These are phyloP conservation scores for Mollisia scopiformis DNA, from an alignment of 2,329 filamentous ascomycete species.

Conservation along the genomic window DNA sequence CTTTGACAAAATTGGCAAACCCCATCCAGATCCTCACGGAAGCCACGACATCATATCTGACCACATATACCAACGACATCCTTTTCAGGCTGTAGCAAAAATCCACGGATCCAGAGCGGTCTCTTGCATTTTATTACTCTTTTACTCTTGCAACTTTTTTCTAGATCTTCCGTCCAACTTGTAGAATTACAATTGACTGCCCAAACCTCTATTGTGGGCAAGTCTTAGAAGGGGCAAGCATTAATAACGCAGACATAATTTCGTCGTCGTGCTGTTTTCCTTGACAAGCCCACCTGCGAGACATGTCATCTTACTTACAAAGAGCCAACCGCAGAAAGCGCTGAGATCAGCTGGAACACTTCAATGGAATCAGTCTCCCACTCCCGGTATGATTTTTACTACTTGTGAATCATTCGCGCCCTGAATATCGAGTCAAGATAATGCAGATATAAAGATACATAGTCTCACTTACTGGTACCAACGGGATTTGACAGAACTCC, in stretches of 20 bases:
- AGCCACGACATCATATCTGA: not conserved
- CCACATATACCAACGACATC: not conserved
- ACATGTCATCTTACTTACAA: not conserved
- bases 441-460: too few species aligned
- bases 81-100: not conserved
- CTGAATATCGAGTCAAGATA: not conserved
- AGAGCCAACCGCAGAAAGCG: not conserved
- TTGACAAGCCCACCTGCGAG: not conserved
- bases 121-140: not conserved
- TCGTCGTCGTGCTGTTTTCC: not conserved
- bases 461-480: too few species aligned
- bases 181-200: not conserved
- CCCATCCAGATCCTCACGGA: not conserved
- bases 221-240: not conserved
- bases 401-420: too few species aligned
- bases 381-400: not conserved
- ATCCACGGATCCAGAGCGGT: not conserved
- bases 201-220: not conserved
- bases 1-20: constrained; percentile 4
- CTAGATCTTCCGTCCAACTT: not conserved
- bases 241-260: not conserved
- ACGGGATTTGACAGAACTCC: too few species aligned
- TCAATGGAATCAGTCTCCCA: not conserved
- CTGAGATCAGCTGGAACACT: not conserved
- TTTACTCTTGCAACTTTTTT: too few species aligned